A percentile compares a stretch with the other conserved stretches of the same genome.
Conservation (phyloP, 306 rosid genomes). For the Ochetophila trinervis region DNA sequence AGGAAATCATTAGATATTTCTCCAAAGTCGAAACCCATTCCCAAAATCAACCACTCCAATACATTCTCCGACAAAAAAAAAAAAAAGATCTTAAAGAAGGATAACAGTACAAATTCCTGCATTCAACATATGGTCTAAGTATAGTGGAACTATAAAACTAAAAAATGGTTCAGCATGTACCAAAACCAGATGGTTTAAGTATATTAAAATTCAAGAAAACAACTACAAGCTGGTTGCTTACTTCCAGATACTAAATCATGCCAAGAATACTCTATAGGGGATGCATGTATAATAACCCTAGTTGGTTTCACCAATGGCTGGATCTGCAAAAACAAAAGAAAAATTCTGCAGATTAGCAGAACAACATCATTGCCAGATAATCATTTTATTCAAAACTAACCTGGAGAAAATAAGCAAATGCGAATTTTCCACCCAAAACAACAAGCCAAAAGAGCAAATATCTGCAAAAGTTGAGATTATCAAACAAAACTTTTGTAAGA, state of each 20-base stretch:
- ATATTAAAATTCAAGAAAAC: background rate
- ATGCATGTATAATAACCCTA: slow-evolving; percentile 35
- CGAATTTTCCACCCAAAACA: slow-evolving; percentile 67
- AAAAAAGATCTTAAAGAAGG: background rate
- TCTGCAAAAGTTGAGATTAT: slow-evolving; percentile 38
- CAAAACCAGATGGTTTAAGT: background rate
- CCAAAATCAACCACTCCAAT: too few species aligned
- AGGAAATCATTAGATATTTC: too few species aligned
- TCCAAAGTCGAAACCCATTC: too few species aligned
- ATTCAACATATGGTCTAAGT: background rate
- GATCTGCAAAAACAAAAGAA: slow-evolving; percentile 51
- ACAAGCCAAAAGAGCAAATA: slow-evolving; percentile 86
- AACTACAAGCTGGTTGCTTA: slow-evolving; percentile 34
- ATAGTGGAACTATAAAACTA: background rate
- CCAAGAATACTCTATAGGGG: slow-evolving; percentile 53
- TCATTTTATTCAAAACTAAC: slow-evolving; percentile 30
- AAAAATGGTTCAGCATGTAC: background rate
- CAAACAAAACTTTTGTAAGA: background rate
- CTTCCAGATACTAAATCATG: slow-evolving; percentile 78
- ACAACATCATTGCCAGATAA: slow-evolving; percentile 1
- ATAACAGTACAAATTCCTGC: background rate
- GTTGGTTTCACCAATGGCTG: slow-evolving; percentile 80
- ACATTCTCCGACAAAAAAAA: too few species aligned
- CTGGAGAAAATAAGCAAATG: slow-evolving; percentile 95
- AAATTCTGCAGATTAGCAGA: background rate